Base-by-base conservation (phyloP, 2,329 filamentous ascomycete genomes). In the Botrytis byssoidea region DNA sequence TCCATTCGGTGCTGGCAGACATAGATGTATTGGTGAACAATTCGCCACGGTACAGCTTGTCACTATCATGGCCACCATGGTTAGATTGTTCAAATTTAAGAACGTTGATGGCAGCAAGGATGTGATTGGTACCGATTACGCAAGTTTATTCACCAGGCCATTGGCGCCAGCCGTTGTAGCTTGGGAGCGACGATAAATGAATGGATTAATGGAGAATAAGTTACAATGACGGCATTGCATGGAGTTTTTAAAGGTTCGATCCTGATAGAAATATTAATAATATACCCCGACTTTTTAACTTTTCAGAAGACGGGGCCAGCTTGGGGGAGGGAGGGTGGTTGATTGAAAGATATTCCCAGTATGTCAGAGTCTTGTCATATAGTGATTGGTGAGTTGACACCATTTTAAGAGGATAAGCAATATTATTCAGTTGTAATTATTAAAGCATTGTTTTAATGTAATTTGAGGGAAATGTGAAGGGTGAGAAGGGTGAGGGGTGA, bases 21-120 rank as follows among this genome's bases (percentile, higher is more conserved):
- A 98, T 84, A 88, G 95, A 77, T 98, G 95, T 84, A 98, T 98
- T 81, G 95, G 95, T 77, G 95, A 98, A 86, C 94, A 97, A 81
- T 98, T 98, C 82, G 95, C 95, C 78, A 97, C 97, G 82, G 87
- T 97, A 74, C 95, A 98, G 84, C 86, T 98, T 76, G 92, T 95
- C 81, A 94, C 93, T 63, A 97, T 98, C 77, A 85, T 91, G 20
- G 93, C 91, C 69, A 90, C 90, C 74, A 85, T 95, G 77, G 92
- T 97, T 59, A 88, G 94, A 68, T 82, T 90, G 71, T 93, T 97
- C 85, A 95, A 93, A 85, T 89, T 97, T 82, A 86, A 87, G 80
- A 97, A 94, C 79, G 82, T 90, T 3, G 90, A 92, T 78, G 92
- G 92, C n/a, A 89, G 88, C 81, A 85, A 89, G 80, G 88, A 87